phyloP scores from a whole-genome alignment of 192 early-diverging fungal species.

The Backusella westeae region DNA sequence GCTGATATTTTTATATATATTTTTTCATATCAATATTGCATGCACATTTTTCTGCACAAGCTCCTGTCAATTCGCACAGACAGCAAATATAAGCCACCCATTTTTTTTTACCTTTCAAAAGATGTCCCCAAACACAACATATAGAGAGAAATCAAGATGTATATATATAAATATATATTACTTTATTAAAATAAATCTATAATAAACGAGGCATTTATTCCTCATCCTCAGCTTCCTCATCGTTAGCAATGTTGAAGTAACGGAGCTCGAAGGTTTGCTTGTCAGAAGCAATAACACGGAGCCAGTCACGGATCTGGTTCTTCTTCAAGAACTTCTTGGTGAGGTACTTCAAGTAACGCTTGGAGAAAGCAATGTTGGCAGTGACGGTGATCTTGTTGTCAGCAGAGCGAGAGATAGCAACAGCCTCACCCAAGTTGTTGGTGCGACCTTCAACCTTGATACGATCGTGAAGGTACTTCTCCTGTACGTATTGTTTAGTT shows the following conservation, averaged over 20 bases:
- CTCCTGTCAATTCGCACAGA: conserved; percentile 5
- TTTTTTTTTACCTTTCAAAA: conserved; percentile 20
- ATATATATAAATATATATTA: background rate
- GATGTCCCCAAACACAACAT: background rate
- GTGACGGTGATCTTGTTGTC: conserved; percentile 78
- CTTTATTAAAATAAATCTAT: conserved; percentile 9
- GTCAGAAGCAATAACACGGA: conserved; percentile 90
- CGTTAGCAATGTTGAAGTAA: conserved; percentile 90
- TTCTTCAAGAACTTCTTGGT: conserved; percentile 99
- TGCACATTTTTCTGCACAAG: background rate
- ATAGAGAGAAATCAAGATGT: background rate
- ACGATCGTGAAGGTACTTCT: conserved; percentile 98
- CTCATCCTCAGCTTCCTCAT: conserved; percentile 76
- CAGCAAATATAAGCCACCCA: conserved; percentile 14
- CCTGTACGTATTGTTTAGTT: conserved; percentile 42
- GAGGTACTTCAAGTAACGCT: conserved; percentile 99
- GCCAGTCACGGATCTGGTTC: conserved; percentile 97
- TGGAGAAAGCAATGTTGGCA: conserved; percentile 80
- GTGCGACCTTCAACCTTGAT: conserved; percentile 97
- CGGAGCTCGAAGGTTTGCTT: conserved; percentile 93
- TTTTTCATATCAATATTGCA: background rate
- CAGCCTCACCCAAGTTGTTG: conserved; percentile 87
- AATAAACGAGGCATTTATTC: conserved; percentile 28
- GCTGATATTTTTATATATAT: background rate
- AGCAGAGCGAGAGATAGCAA: conserved; percentile 77